Conservation (phyloP, 2,329 filamentous ascomycete species). For the Fusarium marasasianum region DNA sequence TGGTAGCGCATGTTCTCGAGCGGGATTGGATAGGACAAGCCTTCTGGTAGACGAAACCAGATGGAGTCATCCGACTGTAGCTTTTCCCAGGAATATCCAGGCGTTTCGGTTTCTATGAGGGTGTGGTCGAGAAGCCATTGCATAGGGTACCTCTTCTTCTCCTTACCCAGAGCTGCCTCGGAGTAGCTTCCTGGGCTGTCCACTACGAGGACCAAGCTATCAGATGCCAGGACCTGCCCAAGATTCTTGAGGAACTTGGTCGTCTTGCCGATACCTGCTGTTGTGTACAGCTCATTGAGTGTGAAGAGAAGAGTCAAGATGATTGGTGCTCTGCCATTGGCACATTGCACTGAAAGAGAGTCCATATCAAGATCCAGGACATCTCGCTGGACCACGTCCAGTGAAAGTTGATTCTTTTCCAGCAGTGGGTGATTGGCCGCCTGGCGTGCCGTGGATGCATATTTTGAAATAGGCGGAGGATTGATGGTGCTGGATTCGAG, state of each 20-base stretch:
- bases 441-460: slow-evolving; percentile 59
- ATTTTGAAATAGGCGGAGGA: slow-evolving; percentile 60
- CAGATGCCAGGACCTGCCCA: slow-evolving; percentile 64
- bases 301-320: slow-evolving; percentile 92
- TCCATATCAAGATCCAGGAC: slow-evolving; percentile 54
- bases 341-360: slow-evolving; percentile 47
- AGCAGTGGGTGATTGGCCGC: slow-evolving; percentile 59
- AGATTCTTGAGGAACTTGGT: slow-evolving; percentile 79
- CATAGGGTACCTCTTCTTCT: slow-evolving; percentile 83
- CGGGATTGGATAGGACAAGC: slow-evolving; percentile 80
- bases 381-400: slow-evolving; percentile 59
- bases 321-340: slow-evolving; percentile 48
- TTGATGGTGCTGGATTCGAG: slow-evolving; percentile 67
- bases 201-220: slow-evolving; percentile 81
- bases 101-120: slow-evolving; percentile 61
- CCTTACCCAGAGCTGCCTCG: slow-evolving; percentile 74
- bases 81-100: slow-evolving; percentile 72
- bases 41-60: slow-evolving; percentile 81
- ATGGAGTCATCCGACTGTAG: slow-evolving; percentile 78
- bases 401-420: slow-evolving; percentile 48
- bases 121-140: slow-evolving; percentile 90
- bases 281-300: slow-evolving; percentile 91
- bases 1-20: slow-evolving; percentile 97
- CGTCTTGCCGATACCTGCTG: slow-evolving; percentile 75
- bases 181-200: slow-evolving; percentile 96